Evolutionary conservation across 768 basidiomycete genomes (phyloP).

Genomic region (Russula vinacea): DNA sequence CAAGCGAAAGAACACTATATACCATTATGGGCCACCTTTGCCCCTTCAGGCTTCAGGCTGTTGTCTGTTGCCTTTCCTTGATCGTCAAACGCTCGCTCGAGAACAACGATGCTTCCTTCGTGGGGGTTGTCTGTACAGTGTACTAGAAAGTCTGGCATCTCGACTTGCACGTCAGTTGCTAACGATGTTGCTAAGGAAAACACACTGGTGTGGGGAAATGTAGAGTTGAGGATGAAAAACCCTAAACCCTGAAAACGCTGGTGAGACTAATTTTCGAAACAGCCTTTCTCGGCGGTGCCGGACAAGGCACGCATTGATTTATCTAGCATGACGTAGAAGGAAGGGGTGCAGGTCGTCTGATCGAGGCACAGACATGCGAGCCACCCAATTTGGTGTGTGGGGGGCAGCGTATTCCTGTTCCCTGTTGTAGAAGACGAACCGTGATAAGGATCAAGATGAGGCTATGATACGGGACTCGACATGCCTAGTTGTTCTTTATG

Average conservation of each 20-base stretch:
- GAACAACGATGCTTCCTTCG: slow-evolving; percentile 51
- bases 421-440: slow-evolving; percentile 53
- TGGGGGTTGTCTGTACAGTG: slow-evolving; percentile 27
- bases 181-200: slow-evolving; percentile 61
- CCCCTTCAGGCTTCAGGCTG: slow-evolving; percentile 53
- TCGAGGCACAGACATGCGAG: background rate
- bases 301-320: background rate
- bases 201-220: slow-evolving; percentile 57
- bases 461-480: slow-evolving; percentile 57
- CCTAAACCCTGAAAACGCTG: slow-evolving; percentile 52
- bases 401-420: slow-evolving; percentile 45
- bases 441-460: slow-evolving; percentile 61
- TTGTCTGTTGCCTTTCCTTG: slow-evolving; percentile 58
- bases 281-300: slow-evolving; percentile 7
- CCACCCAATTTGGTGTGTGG: background rate
- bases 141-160: slow-evolving; percentile 62
- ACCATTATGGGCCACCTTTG: slow-evolving; percentile 49
- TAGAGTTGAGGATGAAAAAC: slow-evolving; percentile 33
- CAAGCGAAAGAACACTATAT: background rate
- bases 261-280: slow-evolving; percentile 53
- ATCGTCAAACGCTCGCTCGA: slow-evolving; percentile 66
- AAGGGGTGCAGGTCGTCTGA: slow-evolving; percentile 55
- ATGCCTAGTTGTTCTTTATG: slow-evolving; percentile 44
- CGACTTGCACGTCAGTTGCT: slow-evolving; percentile 53
- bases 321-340: slow-evolving; percentile 63